Evolutionary conservation across 2,329 filamentous ascomycete species (phyloP).

Genomic region (Zalaria sp.): DNA sequence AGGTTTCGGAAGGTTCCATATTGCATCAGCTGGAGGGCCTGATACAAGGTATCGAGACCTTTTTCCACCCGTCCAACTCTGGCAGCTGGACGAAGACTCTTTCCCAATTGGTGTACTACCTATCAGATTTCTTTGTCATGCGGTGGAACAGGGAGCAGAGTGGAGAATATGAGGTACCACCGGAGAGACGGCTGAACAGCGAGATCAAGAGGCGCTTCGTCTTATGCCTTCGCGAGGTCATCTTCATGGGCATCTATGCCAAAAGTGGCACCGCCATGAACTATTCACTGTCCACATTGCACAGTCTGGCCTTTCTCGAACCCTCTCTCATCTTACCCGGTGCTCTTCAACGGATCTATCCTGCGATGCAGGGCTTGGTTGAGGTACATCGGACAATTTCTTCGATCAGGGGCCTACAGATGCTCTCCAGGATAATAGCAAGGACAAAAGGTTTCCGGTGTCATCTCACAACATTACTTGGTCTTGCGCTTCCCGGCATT

Average conservation of each 20-base stretch:
- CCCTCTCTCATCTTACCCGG: slow-evolving; percentile 85
- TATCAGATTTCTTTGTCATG: slow-evolving; percentile 93
- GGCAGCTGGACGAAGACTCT: slow-evolving; percentile 83
- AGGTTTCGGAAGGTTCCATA: slow-evolving; percentile 57
- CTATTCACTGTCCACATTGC: slow-evolving; percentile 80
- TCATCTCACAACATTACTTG: slow-evolving; percentile 87
- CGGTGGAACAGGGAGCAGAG: slow-evolving; percentile 93
- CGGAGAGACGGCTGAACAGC: slow-evolving; percentile 63
- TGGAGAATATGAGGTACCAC: slow-evolving; percentile 76
- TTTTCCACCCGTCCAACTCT: slow-evolving; percentile 96
- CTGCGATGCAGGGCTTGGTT: slow-evolving; percentile 87
- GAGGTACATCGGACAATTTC: slow-evolving; percentile 95
- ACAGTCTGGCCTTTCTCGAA: slow-evolving; percentile 80
- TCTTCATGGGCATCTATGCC: slow-evolving; percentile 95
- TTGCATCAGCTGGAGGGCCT: slow-evolving; percentile 77
- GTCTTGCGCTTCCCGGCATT: slow-evolving; percentile 82
- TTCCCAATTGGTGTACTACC: slow-evolving; percentile 79
- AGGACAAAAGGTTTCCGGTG: slow-evolving; percentile 92
- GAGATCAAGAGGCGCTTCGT: slow-evolving; percentile 85
- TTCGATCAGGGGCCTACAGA: slow-evolving; percentile 79
- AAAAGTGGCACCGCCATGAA: slow-evolving; percentile 88
- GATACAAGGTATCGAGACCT: slow-evolving; percentile 91
- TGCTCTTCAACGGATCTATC: slow-evolving; percentile 89
- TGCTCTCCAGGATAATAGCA: slow-evolving; percentile 82
- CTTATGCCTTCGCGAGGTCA: slow-evolving; percentile 73